Base-by-base conservation (phyloP, 1,284 basidiomycete genomes). In the Chondrostereum purpureum region DNA sequence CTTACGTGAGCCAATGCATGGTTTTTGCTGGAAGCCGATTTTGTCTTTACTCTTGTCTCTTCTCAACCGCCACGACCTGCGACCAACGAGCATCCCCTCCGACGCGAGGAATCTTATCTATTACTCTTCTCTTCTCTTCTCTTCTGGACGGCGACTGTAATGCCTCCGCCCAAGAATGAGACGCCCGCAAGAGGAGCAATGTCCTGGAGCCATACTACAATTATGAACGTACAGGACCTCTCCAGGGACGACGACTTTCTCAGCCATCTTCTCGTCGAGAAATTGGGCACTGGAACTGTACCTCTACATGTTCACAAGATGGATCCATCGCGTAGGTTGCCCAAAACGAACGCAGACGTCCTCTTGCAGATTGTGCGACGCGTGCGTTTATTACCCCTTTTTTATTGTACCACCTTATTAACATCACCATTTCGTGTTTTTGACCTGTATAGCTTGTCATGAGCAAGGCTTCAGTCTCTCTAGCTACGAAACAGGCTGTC, bases 231-330 rank as follows among this genome's bases (percentile, higher is more conserved):
- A 72, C 75, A 75, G 62, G 87, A 90, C 75, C 76, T 90, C 48
- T 84, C 86, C 53, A 81, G 78, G 63, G 88, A 90, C 67, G 87
- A 90, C 63, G 87, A 90, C 66, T 90, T 89, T 63, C 78, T 90
- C 61, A 85, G 82, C 58, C 83, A 88, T 65, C 73, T 90, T 39
- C 78, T 90, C 48, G 83, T 90, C 50, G 87, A 90, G 69, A 89
- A 89, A 56, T 75, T 90, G 22, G 86, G 87, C 33, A 86, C 85
- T 3, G 80, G 82, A 21, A 69, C 65, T 19, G 80, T 83, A 3
- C 88, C 86, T 22, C 72, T 90, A 43, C 75, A 83, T 45, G 88
- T 90, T 6, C 87, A 90, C 70, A 88, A 88, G 64, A 90, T 90
- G 87, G 86, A 90, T 60, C 69, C 80, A 17, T 75, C 75, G 49